Base-by-base conservation (phyloP, 129 eudicot species). In the Deinandra increscens region DNA sequence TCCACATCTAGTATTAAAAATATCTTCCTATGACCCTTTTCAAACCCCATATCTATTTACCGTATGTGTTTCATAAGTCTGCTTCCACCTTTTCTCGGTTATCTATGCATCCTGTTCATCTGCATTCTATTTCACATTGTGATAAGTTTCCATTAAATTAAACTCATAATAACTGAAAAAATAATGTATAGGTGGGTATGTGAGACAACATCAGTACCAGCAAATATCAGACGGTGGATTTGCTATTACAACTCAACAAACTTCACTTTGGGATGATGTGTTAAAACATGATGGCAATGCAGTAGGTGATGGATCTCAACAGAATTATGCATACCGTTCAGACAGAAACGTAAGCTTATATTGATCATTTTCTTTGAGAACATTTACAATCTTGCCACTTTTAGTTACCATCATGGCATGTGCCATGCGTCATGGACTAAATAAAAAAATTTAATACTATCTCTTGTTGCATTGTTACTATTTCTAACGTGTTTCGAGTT, bases 201-300 rank as follows among this genome's bases (percentile, higher is more conserved):
- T 69, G 55, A 77, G 65, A 70, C 54, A 68, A 23, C 78, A 76
- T 29, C 84, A 84, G 70, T 78, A 62, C 60, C 80, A 51, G 42
- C 68, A 60, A 45, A 64, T 65, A 23, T 55, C 66, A 41, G 84
- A 73, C 36, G 53, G 66, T 31, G 68, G 53, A 46, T 54, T 66
- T 55, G 37, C 73, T 20, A 72, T 45, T 63, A 45, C 69, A 44
- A 70, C 41, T 62, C 68, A 73, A 51, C 90, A 65, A 69, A 70
- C 64, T 41, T 75, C 71, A 51, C 74, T 76, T 66, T 86, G 96
- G 96, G 60, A 78, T 77, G 91, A 84, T 63, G 38, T 80, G 77
- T 64, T 82, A 12, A 79, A 70, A 62, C 50, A 50, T 75, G 66
- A 26, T 54, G 72, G 43, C 14, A 72, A 64, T 72, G 66, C 86